Base-by-base conservation (phyloP, 768 basidiomycete genomes). In the Agrocybe praecox region DNA sequence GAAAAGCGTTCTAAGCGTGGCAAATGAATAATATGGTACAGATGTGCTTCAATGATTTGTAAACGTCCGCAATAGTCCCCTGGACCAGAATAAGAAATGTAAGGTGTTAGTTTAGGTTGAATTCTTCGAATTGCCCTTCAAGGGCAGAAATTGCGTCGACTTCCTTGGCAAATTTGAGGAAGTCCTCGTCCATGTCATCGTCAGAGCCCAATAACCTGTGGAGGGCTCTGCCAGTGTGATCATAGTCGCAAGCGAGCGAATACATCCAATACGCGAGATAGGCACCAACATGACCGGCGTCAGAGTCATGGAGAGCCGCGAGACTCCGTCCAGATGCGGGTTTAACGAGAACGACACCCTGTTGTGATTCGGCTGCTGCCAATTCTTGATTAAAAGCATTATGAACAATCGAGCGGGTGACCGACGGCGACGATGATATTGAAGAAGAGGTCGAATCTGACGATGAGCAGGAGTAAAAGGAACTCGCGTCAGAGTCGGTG, bases 211-310 rank as follows among this genome's bases (percentile, higher is more conserved):
- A 49, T 53, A 71, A 66, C 14, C 70, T 65, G 42, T 71, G 70
- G n/a, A 77, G 62, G 7, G 75, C 76, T 36, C 74, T 66, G 11
- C 76, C 76, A 1, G 75, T 76, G 48, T 76, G 70, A 33, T 77
- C 74, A 55, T 74, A 77, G 56, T 77, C 76, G 57, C 76, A 77
- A 12, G 68, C 75, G 49, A 75, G 71, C 1, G 72, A 74, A 53
- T 73, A 75, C 76, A 77, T 77, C 75, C 75, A 77, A 51, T 76
- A 76, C 21, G 74, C 74, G 33, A 77, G 64, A 54, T 74, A 77
- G 1, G 73, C 73, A 10, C 73, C 76, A 36, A 77, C 76, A 56
- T 77, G 74, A 21, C 75, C 73, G 2, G 73, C 76, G 53, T 73
- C 69, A 9, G 75, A 75, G 58, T 74, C 71, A 48, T 77, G 76